A percentile compares a stretch with the other conserved stretches of the same genome.
phyloP scores from a whole-genome alignment of 2,329 filamentous ascomycete genomes.

The Colletotrichum sp. region DNA sequence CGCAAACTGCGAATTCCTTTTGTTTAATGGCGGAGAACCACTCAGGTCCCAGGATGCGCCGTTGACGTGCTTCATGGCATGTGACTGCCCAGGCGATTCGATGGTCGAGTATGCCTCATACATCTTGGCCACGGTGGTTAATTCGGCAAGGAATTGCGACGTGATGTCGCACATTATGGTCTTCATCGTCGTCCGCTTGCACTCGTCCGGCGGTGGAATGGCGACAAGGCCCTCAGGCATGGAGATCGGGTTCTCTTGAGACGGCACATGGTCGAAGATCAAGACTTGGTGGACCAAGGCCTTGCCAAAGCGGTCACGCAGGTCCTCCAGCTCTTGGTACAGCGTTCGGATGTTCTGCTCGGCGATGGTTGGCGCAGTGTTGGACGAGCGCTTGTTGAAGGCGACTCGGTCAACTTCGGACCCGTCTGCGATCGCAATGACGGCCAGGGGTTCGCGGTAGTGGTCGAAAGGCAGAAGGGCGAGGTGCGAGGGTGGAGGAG shows the following conservation, averaged over 20 bases:
- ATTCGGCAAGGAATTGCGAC: conserved; percentile 74
- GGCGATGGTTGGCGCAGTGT: conserved; percentile 52
- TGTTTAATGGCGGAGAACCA: conserved; percentile 40
- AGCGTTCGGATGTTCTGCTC: conserved; percentile 64
- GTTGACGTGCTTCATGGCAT: conserved; percentile 42
- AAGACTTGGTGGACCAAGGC: conserved; percentile 80
- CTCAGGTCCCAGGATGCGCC: conserved; percentile 45
- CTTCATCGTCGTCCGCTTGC: conserved; percentile 80
- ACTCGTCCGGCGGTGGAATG: conserved; percentile 71
- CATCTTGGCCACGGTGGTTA: conserved; percentile 75
- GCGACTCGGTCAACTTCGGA: conserved; percentile 63
- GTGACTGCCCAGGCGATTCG: conserved; percentile 72
- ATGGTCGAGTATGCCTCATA: conserved; percentile 77
- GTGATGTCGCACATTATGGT: conserved; percentile 82
- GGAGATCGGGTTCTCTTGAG: conserved; percentile 52
- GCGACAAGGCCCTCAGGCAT: conserved; percentile 72
- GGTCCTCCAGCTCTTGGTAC: conserved; percentile 71
- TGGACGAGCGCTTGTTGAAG: conserved; percentile 60
- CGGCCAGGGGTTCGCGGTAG: conserved; percentile 81
- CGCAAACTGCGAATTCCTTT: conserved; percentile 62
- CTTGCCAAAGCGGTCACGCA: conserved; percentile 76
- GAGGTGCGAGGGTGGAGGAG: conserved; percentile 79
- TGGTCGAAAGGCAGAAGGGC: conserved; percentile 88
- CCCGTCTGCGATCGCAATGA: conserved; percentile 87
- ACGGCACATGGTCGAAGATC: conserved; percentile 74